Evolutionary conservation across 768 basidiomycete species (phyloP).

Genomic region (Boletales sp.): DNA sequence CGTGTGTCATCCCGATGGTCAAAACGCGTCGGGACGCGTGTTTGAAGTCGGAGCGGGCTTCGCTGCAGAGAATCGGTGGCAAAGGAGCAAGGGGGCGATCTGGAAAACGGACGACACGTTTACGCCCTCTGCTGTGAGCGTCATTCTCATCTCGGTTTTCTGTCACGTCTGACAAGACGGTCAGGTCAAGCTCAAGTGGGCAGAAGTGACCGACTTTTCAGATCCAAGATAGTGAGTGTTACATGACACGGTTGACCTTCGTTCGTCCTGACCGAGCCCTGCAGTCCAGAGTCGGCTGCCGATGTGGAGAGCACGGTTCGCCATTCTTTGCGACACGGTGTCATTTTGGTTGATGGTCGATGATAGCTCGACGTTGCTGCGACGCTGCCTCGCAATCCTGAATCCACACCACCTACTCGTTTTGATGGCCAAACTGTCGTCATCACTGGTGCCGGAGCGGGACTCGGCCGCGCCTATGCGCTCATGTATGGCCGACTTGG

Average conservation of each 20-base stretch:
- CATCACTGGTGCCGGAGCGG: slow-evolving; percentile 92
- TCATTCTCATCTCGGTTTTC: background rate
- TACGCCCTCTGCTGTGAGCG: slow-evolving; percentile 84
- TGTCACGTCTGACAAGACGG: background rate
- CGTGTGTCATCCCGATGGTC: slow-evolving; percentile 80
- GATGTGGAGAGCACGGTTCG: slow-evolving; percentile 61
- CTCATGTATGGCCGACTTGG: slow-evolving; percentile 89
- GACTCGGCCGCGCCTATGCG: slow-evolving; percentile 89
- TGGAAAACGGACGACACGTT: slow-evolving; percentile 90
- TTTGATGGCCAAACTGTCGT: slow-evolving; percentile 91
- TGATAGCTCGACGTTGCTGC: slow-evolving; percentile 61
- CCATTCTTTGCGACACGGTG: background rate
- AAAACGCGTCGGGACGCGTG: slow-evolving; percentile 73
- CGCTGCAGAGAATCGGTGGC: slow-evolving; percentile 89
- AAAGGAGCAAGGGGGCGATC: slow-evolving; percentile 79
- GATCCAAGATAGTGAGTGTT: slow-evolving; percentile 61
- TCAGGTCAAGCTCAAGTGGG: slow-evolving; percentile 82
- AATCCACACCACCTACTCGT: slow-evolving; percentile 64
- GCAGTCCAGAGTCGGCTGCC: slow-evolving; percentile 59
- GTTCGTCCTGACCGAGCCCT: slow-evolving; percentile 9
- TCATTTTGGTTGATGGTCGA: background rate
- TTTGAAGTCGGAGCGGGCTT: slow-evolving; percentile 95
- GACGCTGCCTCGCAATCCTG: slow-evolving; percentile 61
- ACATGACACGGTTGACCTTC: background rate
- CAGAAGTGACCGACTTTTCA: slow-evolving; percentile 75